phyloP scores from a whole-genome alignment of 345 rosid genomes.

The Linum tenue region DNA sequence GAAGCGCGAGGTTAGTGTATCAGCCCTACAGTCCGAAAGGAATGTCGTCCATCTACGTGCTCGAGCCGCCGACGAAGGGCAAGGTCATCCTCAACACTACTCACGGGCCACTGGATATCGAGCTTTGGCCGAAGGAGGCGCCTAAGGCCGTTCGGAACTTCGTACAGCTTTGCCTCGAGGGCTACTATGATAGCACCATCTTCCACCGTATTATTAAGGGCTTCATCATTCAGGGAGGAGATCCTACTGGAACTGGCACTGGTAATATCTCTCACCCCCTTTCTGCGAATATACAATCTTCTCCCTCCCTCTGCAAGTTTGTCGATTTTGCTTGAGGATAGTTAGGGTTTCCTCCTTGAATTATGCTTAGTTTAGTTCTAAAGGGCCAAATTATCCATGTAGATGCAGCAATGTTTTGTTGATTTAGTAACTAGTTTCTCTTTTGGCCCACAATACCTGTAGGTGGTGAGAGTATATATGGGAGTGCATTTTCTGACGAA shows the following conservation, averaged over 20 bases:
- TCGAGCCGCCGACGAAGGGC: constrained; percentile 94
- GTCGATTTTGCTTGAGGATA: no score
- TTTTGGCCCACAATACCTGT: constrained; percentile 1
- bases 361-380: not conserved
- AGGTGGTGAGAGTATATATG: constrained; percentile 90
- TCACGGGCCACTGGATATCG: constrained; percentile 79
- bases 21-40: not conserved
- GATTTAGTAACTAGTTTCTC: not conserved
- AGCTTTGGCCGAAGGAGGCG: constrained; percentile 94
- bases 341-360: no score
- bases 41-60: constrained; percentile 83
- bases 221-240: constrained; percentile 82
- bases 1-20: not conserved
- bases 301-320: not conserved
- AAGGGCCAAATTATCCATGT: not conserved
- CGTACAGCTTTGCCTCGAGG: constrained; percentile 88
- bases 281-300: not conserved
- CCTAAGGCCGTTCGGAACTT: constrained; percentile 91
- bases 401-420: not conserved
- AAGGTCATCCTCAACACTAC: constrained; percentile 73
- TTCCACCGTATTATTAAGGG: constrained; percentile 90
- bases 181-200: constrained; percentile 74
- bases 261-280: constrained; percentile 28
- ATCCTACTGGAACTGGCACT: constrained; percentile 80
- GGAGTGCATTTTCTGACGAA: constrained; percentile 63